phyloP scores from a whole-genome alignment of 1,284 basidiomycete genomes.

The Meira miltonrushii region DNA sequence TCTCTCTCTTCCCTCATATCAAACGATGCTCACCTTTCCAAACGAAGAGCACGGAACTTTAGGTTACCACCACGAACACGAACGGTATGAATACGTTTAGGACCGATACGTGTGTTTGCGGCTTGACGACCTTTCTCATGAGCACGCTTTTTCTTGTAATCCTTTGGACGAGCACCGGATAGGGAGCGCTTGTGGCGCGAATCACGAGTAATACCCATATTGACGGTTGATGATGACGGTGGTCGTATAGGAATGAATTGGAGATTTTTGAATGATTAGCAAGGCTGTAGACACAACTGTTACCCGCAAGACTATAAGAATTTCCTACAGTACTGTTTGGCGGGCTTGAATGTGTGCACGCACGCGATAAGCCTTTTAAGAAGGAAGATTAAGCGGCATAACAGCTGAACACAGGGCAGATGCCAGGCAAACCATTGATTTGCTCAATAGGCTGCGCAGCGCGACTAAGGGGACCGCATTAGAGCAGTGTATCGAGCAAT shows the following conservation, averaged over 20 bases:
- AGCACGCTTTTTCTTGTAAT: slow-evolving; percentile 52
- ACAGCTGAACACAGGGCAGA: too few species aligned
- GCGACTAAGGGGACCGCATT: too few species aligned
- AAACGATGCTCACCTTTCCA: slow-evolving; percentile 32
- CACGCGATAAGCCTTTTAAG: too few species aligned
- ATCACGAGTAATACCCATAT: slow-evolving; percentile 53
- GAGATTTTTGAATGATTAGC: too few species aligned
- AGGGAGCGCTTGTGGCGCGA: slow-evolving; percentile 52
- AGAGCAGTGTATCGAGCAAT: too few species aligned
- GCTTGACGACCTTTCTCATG: slow-evolving; percentile 52
- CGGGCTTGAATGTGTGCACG: too few species aligned
- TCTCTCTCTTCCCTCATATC: neutral
- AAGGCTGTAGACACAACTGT: too few species aligned
- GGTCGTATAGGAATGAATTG: neutral
- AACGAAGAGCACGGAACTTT: slow-evolving; percentile 51
- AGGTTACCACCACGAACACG: slow-evolving; percentile 52
- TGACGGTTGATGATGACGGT: slow-evolving; percentile 14
- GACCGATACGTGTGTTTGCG: slow-evolving; percentile 51
- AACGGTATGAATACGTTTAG: slow-evolving; percentile 52
- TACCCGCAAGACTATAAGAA: too few species aligned
- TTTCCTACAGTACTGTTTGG: too few species aligned
- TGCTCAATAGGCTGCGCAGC: too few species aligned
- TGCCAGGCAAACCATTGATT: too few species aligned
- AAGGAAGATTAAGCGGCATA: too few species aligned
- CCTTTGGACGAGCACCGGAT: slow-evolving; percentile 49